Percentiles rank a stretch among this genome's conserved stretches.
Evolutionary conservation across 2,329 filamentous ascomycete genomes (phyloP).

Genomic region (Lasiodiplodia sp.): DNA sequence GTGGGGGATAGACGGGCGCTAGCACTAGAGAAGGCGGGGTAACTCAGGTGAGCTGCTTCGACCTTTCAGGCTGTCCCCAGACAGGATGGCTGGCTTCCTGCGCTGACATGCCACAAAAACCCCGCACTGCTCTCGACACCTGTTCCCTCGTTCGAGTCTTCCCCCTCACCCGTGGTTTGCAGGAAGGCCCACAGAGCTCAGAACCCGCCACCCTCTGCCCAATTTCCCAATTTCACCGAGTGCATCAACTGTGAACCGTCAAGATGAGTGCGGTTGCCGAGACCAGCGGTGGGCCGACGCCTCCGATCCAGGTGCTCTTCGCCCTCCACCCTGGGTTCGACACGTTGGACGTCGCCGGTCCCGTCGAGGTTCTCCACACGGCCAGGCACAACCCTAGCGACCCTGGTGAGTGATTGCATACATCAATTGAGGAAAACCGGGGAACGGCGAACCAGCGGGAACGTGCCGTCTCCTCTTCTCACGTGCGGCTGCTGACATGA

Average conservation of each 20-base stretch:
- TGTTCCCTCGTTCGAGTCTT: conserved; percentile 3
- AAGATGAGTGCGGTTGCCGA: conserved; percentile 57
- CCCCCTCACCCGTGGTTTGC: background rate
- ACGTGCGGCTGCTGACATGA: conserved; percentile 5
- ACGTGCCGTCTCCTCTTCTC: background rate
- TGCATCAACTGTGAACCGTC: conserved; percentile 30
- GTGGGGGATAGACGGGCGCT: conserved; percentile 22
- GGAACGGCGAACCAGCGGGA: conserved; percentile 3
- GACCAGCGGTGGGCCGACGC: conserved; percentile 44
- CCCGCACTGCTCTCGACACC: conserved; percentile 13
- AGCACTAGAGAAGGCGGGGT: conserved; percentile 16
- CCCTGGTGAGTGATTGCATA: conserved; percentile 47
- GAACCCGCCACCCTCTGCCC: background rate
- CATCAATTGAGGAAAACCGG: background rate
- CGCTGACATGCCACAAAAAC: conserved; percentile 23
- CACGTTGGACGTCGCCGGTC: conserved; percentile 64
- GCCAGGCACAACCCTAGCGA: conserved; percentile 63
- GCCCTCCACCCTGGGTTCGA: conserved; percentile 64
- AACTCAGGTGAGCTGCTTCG: background rate
- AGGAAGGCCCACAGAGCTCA: background rate
- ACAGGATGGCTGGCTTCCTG: background rate
- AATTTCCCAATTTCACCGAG: background rate
- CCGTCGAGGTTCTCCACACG: conserved; percentile 63
- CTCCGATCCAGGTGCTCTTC: conserved; percentile 67
- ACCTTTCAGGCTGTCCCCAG: background rate